Evolutionary conservation across 768 basidiomycete genomes (phyloP).

Genomic region (Cystobasidium ongulense): DNA sequence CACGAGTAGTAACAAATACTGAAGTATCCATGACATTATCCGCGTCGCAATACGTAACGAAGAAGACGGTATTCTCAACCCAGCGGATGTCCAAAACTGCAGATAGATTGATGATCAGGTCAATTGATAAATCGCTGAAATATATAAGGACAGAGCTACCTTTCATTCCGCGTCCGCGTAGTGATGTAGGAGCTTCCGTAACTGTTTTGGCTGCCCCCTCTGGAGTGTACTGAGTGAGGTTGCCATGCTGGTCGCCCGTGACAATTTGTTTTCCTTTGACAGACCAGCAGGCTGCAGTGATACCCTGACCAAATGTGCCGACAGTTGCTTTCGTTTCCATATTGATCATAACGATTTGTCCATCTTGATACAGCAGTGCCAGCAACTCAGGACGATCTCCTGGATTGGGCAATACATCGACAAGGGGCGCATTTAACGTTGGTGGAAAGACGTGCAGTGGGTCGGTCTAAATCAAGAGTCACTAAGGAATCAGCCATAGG

Average conservation of each 20-base stretch:
- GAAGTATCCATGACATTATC: conserved; percentile 35
- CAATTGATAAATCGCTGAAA: neutral
- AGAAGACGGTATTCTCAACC: conserved; percentile 49
- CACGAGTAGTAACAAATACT: conserved; percentile 41
- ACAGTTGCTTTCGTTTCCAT: conserved; percentile 9
- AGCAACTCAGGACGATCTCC: conserved; percentile 30
- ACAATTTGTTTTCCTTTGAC: conserved; percentile 49
- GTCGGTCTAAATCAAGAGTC: neutral
- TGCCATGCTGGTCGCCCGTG: conserved; percentile 43
- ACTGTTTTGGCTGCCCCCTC: conserved; percentile 45
- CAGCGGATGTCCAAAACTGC: conserved; percentile 42
- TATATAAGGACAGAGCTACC: neutral
- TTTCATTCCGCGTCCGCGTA: conserved; percentile 26
- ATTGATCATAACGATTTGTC: conserved; percentile 30
- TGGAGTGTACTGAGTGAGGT: conserved; percentile 46
- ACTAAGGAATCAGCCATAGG: neutral
- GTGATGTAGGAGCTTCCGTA: conserved; percentile 41
- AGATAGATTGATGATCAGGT: neutral
- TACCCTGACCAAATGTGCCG: neutral
- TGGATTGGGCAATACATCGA: conserved; percentile 36
- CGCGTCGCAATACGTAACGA: conserved; percentile 43
- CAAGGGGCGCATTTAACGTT: conserved; percentile 25
- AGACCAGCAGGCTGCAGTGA: conserved; percentile 46
- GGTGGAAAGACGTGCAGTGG: conserved; percentile 32
- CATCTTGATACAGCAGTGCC: conserved; percentile 17